Evolutionary conservation across 2,329 filamentous ascomycete genomes (phyloP).

Genomic region (Ophiosphaerella narmari): DNA sequence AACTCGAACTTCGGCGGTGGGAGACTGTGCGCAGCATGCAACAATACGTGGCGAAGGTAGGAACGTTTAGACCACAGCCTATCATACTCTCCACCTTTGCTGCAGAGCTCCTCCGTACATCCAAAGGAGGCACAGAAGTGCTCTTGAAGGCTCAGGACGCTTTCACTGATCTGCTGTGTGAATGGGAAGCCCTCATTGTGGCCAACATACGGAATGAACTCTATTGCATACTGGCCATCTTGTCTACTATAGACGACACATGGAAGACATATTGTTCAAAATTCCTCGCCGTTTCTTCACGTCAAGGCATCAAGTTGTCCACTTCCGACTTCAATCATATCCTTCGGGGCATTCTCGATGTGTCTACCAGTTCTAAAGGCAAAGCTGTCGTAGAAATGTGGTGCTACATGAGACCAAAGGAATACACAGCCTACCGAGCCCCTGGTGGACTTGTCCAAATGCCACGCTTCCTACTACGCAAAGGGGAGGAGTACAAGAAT

Average conservation of each 20-base stretch:
- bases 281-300: conserved; percentile 34
- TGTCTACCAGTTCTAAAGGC: conserved; percentile 54
- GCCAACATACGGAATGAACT: conserved; percentile 31
- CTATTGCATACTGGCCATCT: conserved; percentile 37
- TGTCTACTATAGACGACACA: conserved; percentile 31
- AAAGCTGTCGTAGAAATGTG: conserved; percentile 55
- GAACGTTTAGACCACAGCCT: conserved; percentile 30
- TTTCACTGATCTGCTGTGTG: conserved; percentile 37
- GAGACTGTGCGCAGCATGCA: conserved; percentile 47
- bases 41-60: conserved; percentile 28
- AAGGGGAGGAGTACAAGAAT: conserved; percentile 26
- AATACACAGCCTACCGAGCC: conserved; percentile 31
- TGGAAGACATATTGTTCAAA: conserved; percentile 37
- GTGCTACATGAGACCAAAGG: conserved; percentile 34
- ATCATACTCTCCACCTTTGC: conserved; percentile 38
- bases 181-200: conserved; percentile 35
- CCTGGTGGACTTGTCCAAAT: conserved; percentile 41
- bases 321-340: conserved; percentile 56
- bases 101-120: conserved; percentile 34
- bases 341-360: conserved; percentile 59
- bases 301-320: conserved; percentile 31
- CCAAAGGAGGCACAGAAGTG: conserved; percentile 13
- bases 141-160: conserved; percentile 21
- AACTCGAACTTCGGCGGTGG: conserved; percentile 50
- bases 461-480: conserved; percentile 31